Evolutionary conservation across 768 basidiomycete species (phyloP).

Genomic region (Phylloporus scabripes): DNA sequence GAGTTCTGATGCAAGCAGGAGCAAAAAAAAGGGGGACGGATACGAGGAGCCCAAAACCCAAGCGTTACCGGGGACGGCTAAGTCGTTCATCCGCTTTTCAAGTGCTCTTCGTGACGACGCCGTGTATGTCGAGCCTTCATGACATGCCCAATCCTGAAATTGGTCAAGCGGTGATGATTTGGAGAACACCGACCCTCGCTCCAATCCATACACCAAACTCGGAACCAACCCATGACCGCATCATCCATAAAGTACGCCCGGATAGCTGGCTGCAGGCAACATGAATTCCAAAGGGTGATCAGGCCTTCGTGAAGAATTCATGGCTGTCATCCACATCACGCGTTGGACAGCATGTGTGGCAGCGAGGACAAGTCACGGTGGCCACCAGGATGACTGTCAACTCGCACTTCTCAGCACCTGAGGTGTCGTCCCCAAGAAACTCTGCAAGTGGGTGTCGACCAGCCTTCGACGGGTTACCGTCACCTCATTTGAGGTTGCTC

Average conservation of each 20-base stretch:
- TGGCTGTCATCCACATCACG: conserved; percentile 22
- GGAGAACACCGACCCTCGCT: conserved; percentile 25
- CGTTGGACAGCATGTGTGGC: conserved; percentile 12
- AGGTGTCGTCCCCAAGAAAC: conserved; percentile 20
- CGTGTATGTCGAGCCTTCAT: conserved; percentile 21
- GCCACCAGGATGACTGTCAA: conserved; percentile 27
- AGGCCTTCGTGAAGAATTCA: conserved; percentile 22
- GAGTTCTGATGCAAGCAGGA: conserved; percentile 32
- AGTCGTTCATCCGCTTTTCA: conserved; percentile 23
- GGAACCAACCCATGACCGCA: conserved; percentile 30
- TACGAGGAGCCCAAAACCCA: conserved; percentile 31
- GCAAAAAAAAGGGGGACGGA: conserved; percentile 41
- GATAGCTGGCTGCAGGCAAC: conserved; percentile 23
- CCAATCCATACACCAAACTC: conserved; percentile 31
- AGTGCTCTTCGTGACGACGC: conserved; percentile 19
- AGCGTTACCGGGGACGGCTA: conserved; percentile 21
- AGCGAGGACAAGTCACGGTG: conserved; percentile 28
- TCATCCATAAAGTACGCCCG: conserved; percentile 25
- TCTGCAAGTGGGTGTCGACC: conserved; percentile 18
- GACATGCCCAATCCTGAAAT: conserved; percentile 29
- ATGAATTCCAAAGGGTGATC: conserved; percentile 25
- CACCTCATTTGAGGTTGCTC: conserved; percentile 14
- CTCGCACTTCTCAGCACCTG: conserved; percentile 29
- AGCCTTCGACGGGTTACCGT: conserved; percentile 19
- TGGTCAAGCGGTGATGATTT: conserved; percentile 31